Percentiles rank a stretch among this genome's conserved stretches.
Evolutionary conservation across 768 basidiomycete species (phyloP).

Genomic region (Crassisporium funariophilum): DNA sequence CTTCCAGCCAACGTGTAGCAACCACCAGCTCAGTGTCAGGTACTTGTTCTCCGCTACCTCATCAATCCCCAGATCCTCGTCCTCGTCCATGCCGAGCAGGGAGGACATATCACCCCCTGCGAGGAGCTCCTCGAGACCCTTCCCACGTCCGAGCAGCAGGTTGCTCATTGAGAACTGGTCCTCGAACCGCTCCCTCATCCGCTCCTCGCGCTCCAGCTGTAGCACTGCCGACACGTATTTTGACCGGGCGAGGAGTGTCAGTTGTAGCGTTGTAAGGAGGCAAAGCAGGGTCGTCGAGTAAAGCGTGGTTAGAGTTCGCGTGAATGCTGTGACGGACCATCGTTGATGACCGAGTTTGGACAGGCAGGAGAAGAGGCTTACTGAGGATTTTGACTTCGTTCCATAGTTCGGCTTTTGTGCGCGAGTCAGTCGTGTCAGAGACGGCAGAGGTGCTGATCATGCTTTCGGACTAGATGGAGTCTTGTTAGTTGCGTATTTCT

Average conservation of each 20-base stretch:
- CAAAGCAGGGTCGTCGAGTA: constrained; percentile 86
- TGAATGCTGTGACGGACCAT: constrained; percentile 61
- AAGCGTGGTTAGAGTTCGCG: constrained; percentile 81
- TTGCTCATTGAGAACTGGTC: constrained; percentile 42
- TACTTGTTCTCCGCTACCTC: constrained; percentile 80
- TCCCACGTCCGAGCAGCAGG: constrained; percentile 32
- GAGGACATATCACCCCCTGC: constrained; percentile 20
- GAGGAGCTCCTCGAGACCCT: constrained; percentile 26
- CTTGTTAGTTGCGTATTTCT: not conserved
- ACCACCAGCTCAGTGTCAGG: constrained; percentile 91
- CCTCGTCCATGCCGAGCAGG: constrained; percentile 12
- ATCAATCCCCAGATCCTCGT: constrained; percentile 33
- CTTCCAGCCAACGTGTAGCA: constrained; percentile 90
- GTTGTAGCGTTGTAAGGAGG: constrained; percentile 84
- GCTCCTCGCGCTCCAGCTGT: constrained; percentile 62
- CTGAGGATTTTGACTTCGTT: constrained; percentile 89
- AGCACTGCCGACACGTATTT: constrained; percentile 77
- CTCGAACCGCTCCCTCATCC: constrained; percentile 44
- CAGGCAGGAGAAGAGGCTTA: constrained; percentile 32
- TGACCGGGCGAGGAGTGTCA: constrained; percentile 79
- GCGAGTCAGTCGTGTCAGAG: constrained; percentile 35
- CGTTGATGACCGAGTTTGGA: not conserved
- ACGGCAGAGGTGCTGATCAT: constrained; percentile 29
- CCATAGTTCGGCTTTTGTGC: constrained; percentile 87
- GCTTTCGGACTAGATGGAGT: constrained; percentile 33